These are phyloP conservation scores for Fusarium aywerte DNA, from an alignment of 2,329 filamentous ascomycete species.

Conservation along the genomic window DNA sequence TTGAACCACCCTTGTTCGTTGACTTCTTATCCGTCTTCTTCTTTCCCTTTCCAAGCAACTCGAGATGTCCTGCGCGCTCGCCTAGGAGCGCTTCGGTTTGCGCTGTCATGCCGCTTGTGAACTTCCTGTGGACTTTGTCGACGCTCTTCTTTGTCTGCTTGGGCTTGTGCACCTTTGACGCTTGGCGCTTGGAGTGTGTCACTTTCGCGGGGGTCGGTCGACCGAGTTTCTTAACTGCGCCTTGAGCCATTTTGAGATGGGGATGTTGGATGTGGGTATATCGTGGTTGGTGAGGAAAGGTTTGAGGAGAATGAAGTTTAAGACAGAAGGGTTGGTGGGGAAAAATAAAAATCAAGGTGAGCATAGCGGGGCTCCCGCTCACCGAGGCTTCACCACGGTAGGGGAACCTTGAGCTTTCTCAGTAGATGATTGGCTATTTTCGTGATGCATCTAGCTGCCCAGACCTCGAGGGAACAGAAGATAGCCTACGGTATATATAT, in stretches of 20 bases:
- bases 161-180: constrained; percentile 61
- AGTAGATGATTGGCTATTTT: not conserved
- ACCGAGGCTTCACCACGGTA: constrained; percentile 15
- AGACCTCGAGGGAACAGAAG: no score
- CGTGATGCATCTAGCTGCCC: no score
- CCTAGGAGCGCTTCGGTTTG: constrained; percentile 69
- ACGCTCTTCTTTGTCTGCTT: constrained; percentile 58
- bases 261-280: not conserved
- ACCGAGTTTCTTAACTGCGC: constrained; percentile 61
- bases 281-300: not conserved
- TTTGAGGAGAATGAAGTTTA: constrained; percentile 52
- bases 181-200: constrained; percentile 56
- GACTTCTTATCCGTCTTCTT: constrained; percentile 59
- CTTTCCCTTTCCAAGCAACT: constrained; percentile 68
- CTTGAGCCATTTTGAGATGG: constrained; percentile 62
- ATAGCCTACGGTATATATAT: no score
- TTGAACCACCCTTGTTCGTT: constrained; percentile 60
- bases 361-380: constrained; percentile 12
- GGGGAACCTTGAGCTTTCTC: not conserved
- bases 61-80: constrained; percentile 68
- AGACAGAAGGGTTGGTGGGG: constrained; percentile 7
- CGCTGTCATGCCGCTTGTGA: constrained; percentile 63
- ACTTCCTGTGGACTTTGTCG: constrained; percentile 66
- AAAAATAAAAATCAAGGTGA: constrained; percentile 40
- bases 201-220: constrained; percentile 55